phyloP scores from a whole-genome alignment of 805 yeast species.

The Candida ovalis region DNA sequence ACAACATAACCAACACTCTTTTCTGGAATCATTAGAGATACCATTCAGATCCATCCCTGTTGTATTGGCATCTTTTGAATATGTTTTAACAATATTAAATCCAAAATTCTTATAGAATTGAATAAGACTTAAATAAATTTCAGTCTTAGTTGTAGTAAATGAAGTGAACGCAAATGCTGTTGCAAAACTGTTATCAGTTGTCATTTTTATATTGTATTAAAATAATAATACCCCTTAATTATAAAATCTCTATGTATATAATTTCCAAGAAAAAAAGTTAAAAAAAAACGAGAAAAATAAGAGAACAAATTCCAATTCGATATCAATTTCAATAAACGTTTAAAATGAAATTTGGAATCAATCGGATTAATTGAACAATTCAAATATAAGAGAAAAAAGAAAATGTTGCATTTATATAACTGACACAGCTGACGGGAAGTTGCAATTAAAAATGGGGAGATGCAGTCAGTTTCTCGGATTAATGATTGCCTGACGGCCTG shows the following conservation, averaged over 20 bases:
- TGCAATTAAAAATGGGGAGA: not conserved
- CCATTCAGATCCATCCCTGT: slow-evolving; percentile 40
- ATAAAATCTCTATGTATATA: no score
- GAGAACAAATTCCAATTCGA: no score
- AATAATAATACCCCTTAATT: no score
- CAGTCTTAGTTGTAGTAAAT: slow-evolving; percentile 50
- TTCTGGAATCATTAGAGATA: slow-evolving; percentile 59
- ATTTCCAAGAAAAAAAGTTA: no score
- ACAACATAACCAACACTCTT: slow-evolving; percentile 70
- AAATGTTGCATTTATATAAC: no score
- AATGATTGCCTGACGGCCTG: not conserved
- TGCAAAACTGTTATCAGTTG: slow-evolving; percentile 8
- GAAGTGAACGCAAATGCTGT: slow-evolving; percentile 51
- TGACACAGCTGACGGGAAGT: not conserved
- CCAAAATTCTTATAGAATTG: slow-evolving; percentile 61
- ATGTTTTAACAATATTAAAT: slow-evolving; percentile 56
- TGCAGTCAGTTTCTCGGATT: not conserved
- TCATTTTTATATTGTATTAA: slow-evolving; percentile 4
- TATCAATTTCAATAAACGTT: no score
- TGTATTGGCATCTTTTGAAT: slow-evolving; percentile 46
- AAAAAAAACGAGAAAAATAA: no score
- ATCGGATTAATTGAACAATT: no score
- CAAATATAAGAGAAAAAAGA: no score
- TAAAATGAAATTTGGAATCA: no score
- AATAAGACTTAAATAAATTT: slow-evolving; percentile 42